Percentiles rank a stretch among this genome's conserved stretches.
These are phyloP conservation scores for Xylariomycetidae sp. DNA, from an alignment of 2,329 filamentous ascomycete species.

Conservation along the genomic window DNA sequence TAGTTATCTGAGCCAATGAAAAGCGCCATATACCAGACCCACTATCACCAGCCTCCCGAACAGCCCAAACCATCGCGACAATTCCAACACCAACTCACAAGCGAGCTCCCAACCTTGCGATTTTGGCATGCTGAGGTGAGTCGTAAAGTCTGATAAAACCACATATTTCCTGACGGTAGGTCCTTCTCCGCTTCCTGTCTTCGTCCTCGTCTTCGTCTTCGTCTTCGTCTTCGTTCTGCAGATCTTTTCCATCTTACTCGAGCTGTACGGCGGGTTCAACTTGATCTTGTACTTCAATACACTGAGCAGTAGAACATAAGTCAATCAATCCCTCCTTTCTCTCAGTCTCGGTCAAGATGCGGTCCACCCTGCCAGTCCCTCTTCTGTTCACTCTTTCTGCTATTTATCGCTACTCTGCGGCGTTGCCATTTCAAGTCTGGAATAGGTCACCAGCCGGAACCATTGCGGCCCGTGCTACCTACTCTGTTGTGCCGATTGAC, in stretches of 20 bases:
- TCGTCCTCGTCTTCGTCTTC: no score
- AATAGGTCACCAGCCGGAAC: conserved; percentile 5
- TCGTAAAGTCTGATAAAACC: no score
- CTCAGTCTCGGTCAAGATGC: conserved; percentile 32
- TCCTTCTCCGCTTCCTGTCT: conserved; percentile 12
- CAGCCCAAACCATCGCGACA: no score
- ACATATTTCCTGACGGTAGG: background rate
- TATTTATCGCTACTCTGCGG: conserved; percentile 14
- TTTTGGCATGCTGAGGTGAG: no score
- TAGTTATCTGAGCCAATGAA: no score
- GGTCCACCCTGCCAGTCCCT: conserved; percentile 15
- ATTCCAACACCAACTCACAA: no score
- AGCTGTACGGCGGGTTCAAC: background rate
- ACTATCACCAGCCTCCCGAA: no score
- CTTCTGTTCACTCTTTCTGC: conserved; percentile 21
- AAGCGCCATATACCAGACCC: no score
- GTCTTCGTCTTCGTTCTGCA: conserved; percentile 4
- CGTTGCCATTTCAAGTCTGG: conserved; percentile 24
- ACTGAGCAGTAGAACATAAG: no score
- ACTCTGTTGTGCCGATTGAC: conserved; percentile 34
- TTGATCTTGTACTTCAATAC: background rate
- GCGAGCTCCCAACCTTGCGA: no score
- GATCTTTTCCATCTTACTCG: background rate
- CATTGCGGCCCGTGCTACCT: conserved; percentile 29
- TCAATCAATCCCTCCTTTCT: background rate